phyloP scores from a whole-genome alignment of 2,329 filamentous ascomycete species.

The Pseudogymnoascus sp. region DNA sequence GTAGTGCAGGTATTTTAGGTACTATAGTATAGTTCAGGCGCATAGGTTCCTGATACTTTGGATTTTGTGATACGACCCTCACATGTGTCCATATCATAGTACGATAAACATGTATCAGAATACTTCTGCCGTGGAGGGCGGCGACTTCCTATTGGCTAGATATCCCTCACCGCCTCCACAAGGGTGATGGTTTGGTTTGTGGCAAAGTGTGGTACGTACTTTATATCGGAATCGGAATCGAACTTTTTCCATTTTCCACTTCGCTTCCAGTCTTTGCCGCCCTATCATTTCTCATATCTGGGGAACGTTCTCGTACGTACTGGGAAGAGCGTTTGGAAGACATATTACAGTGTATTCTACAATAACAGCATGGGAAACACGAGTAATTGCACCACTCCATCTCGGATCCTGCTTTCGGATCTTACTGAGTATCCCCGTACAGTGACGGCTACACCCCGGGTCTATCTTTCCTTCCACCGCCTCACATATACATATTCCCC shows the following conservation, averaged over 20 bases:
- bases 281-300: conserved; percentile 9
- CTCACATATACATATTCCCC: neutral
- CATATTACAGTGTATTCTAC: neutral
- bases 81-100: neutral
- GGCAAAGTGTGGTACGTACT: neutral
- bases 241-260: neutral
- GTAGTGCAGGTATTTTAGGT: neutral
- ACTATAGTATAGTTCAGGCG: neutral
- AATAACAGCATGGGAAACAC: neutral
- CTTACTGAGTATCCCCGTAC: neutral
- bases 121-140: neutral
- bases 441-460: neutral
- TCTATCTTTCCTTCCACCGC: neutral
- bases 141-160: neutral
- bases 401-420: neutral
- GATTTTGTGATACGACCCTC: neutral
- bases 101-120: neutral
- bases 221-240: neutral
- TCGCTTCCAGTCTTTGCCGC: neutral
- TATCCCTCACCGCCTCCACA: neutral
- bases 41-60: neutral
- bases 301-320: neutral
- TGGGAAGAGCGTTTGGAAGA: neutral
- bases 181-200: neutral
- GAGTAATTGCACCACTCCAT: neutral